Conservation (phyloP, 495 filamentous ascomycete genomes). For the Beverwykella pulmonaria region DNA sequence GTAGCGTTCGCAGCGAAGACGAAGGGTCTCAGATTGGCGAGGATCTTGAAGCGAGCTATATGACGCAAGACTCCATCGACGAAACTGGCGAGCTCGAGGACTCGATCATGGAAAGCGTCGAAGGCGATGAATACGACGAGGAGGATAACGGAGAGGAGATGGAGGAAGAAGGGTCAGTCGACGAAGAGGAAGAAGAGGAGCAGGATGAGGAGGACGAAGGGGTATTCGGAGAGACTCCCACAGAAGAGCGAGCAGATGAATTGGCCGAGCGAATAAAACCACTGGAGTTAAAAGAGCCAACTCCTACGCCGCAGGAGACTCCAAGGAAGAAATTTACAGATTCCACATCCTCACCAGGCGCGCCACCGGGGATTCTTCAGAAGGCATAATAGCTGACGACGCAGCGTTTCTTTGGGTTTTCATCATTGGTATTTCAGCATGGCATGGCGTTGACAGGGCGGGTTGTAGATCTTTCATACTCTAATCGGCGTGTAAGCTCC, state of each 20-base stretch:
- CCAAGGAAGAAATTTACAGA: background rate
- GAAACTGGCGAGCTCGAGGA: slow-evolving; percentile 40
- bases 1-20: slow-evolving; percentile 47
- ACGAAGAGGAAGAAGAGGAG: slow-evolving; percentile 27
- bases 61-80: slow-evolving; percentile 40
- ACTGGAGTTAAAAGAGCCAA: slow-evolving; percentile 21
- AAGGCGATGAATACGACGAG: slow-evolving; percentile 43
- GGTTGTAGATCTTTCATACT: background rate
- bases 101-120: slow-evolving; percentile 41
- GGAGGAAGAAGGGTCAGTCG: slow-evolving; percentile 36
- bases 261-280: slow-evolving; percentile 1
- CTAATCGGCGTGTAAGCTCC: background rate
- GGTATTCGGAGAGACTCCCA: slow-evolving; percentile 22
- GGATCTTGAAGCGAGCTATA: slow-evolving; percentile 46
- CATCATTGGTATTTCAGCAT: background rate
- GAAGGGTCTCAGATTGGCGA: slow-evolving; percentile 50
- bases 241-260: slow-evolving; percentile 8
- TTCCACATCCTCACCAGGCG: background rate
- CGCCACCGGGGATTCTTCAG: background rate
- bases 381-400: background rate
- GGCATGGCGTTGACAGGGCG: background rate
- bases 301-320: slow-evolving; percentile 25
- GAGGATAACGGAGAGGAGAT: slow-evolving; percentile 48
- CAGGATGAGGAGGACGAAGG: slow-evolving; percentile 27
- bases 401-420: background rate